Evolutionary conservation across 306 rosid species (phyloP).

Genomic region (Argentina anserina): DNA sequence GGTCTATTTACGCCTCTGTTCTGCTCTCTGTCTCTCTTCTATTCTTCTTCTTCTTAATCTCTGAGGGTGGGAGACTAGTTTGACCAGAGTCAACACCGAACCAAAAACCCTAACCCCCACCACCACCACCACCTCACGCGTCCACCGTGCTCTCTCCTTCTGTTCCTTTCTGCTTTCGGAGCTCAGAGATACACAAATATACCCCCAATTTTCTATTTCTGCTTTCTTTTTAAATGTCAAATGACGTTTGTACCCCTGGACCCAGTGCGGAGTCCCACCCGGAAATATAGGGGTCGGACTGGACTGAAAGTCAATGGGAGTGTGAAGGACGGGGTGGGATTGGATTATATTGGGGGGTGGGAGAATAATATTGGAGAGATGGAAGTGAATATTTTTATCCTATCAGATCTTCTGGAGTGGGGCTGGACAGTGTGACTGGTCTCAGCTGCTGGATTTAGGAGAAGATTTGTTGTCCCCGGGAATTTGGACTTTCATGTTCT

Average conservation of each 20-base stretch:
- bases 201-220: not conserved
- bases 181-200: constrained; percentile 10
- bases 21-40: constrained; percentile 15
- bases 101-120: not conserved
- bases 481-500: not conserved
- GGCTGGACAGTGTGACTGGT: not conserved
- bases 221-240: not conserved
- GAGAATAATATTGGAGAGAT: not conserved
- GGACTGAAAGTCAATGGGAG: not conserved
- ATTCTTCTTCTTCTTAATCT: constrained; percentile 8
- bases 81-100: constrained; percentile 3
- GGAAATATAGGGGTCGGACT: not conserved
- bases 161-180: constrained; percentile 3
- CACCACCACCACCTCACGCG: constrained; percentile 7
- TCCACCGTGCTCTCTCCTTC: constrained; percentile 11
- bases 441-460: not conserved
- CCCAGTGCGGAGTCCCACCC: not conserved
- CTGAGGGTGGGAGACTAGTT: not conserved
- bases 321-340: not conserved
- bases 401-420: not conserved
- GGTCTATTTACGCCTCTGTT: constrained; percentile 26
- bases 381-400: constrained; percentile 17
- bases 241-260: not conserved
- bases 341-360: not conserved
- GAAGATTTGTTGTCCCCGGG: not conserved